Conservation (phyloP, 2,329 filamentous ascomycete genomes). For the Claviceps paspali region DNA sequence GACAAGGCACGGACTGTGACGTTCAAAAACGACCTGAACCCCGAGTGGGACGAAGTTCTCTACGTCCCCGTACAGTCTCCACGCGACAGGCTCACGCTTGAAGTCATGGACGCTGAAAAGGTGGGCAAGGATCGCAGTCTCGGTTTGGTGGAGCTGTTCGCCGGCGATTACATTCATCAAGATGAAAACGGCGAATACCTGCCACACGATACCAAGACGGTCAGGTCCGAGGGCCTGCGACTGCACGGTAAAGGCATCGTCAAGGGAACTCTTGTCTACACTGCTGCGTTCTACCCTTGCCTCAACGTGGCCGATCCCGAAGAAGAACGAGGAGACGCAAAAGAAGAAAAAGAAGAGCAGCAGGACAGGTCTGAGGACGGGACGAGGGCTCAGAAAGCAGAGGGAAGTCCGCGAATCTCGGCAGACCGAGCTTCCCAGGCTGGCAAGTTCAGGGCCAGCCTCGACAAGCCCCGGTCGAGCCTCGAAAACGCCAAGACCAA, state of each 20-base stretch:
- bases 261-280: slow-evolving; percentile 74
- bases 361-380: slow-evolving; percentile 23
- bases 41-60: slow-evolving; percentile 88
- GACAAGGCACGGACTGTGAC: slow-evolving; percentile 88
- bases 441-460: slow-evolving; percentile 27
- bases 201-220: slow-evolving; percentile 59
- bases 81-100: slow-evolving; percentile 71
- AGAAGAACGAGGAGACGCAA: no score
- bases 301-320: slow-evolving; percentile 80
- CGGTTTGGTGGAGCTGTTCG: slow-evolving; percentile 62
- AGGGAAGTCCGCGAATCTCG: slow-evolving; percentile 4
- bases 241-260: slow-evolving; percentile 56
- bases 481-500: not conserved
- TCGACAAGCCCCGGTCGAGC: slow-evolving; percentile 13
- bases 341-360: slow-evolving; percentile 73
- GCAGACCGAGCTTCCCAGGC: slow-evolving; percentile 16
- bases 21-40: slow-evolving; percentile 88
- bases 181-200: slow-evolving; percentile 68
- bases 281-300: slow-evolving; percentile 77
- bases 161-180: slow-evolving; percentile 65
- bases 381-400: slow-evolving; percentile 2
- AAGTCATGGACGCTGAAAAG: slow-evolving; percentile 94
- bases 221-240: slow-evolving; percentile 51
- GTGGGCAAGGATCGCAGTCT: slow-evolving; percentile 82
- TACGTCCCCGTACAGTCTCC: slow-evolving; percentile 81